Base-by-base conservation (phyloP, 2,329 filamentous ascomycete species). In the Colletotrichum brevisporum region DNA sequence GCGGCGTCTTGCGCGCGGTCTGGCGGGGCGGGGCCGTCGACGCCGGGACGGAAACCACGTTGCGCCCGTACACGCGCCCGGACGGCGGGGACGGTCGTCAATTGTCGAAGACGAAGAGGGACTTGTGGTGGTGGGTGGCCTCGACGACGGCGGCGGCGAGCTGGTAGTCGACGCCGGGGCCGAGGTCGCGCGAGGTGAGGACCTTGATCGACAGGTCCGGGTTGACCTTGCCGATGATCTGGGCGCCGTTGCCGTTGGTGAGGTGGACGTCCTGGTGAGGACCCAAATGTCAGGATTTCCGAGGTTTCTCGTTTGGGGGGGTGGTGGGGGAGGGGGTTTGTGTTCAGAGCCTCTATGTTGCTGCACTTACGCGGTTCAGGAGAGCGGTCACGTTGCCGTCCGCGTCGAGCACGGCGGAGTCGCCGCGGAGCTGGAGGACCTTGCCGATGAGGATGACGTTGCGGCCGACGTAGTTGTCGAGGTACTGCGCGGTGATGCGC, bases 371-470 rank as follows among this genome's bases (percentile, higher is more conserved):
- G 58, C 91, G 86, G 77, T 93, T 94, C 73, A 98, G 79, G 18
- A 92, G 83, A 2, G 94, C 85, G 0, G 90, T 93, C 27, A 98
- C 88, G 24, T 90, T 87, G 0, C 95, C 95, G 27, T 90, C 91
- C 6, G 94, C 91, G 66, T 97, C 94, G 36, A 98, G 88, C 6
- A 90, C 89, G 0, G 94, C 95, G 58, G 89, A 88, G 60, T 96
- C 93, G 73, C 95, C 95, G 59, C 91, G 91, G 26, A 98, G 85
- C 75, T 96, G 91, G 4, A 89, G 88, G 54, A 98, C 94, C 75
- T 92, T 94, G 75, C 96, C 96, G 5, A 97, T 86, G 63, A 98
- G 85, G 75, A 94, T 94, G 71, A 98, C 93, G 71, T 92, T 93
- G 73, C 89, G 88, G 73, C 86, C 85, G 73, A 90, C 86, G 83